A percentile compares a stretch with the other conserved stretches of the same genome.
These are phyloP conservation scores for Fusarium zealandicum DNA, from an alignment of 2,329 filamentous ascomycete species.

Conservation along the genomic window DNA sequence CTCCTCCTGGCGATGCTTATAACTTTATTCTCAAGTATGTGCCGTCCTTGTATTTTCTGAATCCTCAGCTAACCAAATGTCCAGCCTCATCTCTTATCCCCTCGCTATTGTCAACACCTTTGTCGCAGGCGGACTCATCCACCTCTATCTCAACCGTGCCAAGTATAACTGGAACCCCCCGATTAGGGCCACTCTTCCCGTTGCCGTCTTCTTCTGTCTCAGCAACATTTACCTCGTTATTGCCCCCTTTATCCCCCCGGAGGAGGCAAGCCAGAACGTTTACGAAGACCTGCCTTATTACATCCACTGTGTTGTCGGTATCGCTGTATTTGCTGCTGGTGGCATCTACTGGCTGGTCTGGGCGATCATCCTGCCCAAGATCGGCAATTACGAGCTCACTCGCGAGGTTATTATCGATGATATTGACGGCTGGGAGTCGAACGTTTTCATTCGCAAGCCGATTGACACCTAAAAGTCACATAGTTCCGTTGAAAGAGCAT, in stretches of 20 bases:
- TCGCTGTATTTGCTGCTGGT: slow-evolving; percentile 60
- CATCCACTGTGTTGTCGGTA: slow-evolving; percentile 64
- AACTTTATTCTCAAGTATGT: slow-evolving; percentile 66
- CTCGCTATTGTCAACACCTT: slow-evolving; percentile 65
- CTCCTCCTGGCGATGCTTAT: slow-evolving; percentile 72
- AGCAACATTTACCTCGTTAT: slow-evolving; percentile 68
- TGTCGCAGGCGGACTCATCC: slow-evolving; percentile 60
- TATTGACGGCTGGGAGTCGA: slow-evolving; percentile 69
- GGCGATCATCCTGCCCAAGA: slow-evolving; percentile 58
- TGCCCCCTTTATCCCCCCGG: slow-evolving; percentile 64
- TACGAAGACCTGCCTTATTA: slow-evolving; percentile 64
- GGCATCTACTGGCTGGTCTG: slow-evolving; percentile 65
- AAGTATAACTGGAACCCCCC: slow-evolving; percentile 61
- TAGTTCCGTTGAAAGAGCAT: slow-evolving; percentile 2
- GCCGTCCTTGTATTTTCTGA: not conserved
- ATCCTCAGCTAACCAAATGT: not conserved
- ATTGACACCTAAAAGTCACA: not conserved
- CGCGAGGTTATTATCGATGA: slow-evolving; percentile 61
- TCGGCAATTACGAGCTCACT: slow-evolving; percentile 63
- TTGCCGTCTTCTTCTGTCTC: slow-evolving; percentile 64
- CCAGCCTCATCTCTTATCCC: slow-evolving; percentile 68
- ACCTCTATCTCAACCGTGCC: slow-evolving; percentile 59
- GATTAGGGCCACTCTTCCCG: slow-evolving; percentile 61
- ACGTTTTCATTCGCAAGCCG: slow-evolving; percentile 58
- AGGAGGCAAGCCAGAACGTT: slow-evolving; percentile 56